Evolutionary conservation across 345 rosid genomes (phyloP).

Genomic region (Combretum micranthum): DNA sequence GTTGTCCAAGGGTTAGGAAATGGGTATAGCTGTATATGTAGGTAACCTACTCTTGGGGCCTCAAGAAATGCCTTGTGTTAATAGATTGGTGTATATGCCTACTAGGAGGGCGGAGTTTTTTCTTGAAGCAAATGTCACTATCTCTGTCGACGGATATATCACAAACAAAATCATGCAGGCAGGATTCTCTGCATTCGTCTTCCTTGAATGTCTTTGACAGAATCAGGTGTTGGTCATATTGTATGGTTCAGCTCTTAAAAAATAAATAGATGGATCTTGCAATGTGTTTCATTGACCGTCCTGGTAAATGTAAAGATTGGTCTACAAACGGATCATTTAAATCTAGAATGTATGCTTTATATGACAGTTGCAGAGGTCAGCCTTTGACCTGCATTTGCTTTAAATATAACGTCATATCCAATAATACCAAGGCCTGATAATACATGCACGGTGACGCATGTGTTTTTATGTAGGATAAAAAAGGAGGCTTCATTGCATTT

Average conservation of each 20-base stretch:
- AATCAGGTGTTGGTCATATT: conserved; percentile 29
- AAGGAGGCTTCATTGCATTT: conserved; percentile 10
- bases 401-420: conserved; percentile 29
- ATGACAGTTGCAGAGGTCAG: conserved; percentile 27
- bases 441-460: conserved; percentile 4
- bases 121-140: conserved; percentile 16
- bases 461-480: conserved; percentile 16
- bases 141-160: conserved; percentile 10
- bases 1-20: background rate
- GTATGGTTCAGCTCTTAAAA: conserved; percentile 5
- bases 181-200: conserved; percentile 23
- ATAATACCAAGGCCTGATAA: conserved; percentile 22
- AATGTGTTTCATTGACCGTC: conserved; percentile 7
- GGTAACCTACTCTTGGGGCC: conserved; percentile 4
- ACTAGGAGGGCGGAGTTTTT: conserved; percentile 26
- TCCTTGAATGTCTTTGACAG: background rate
- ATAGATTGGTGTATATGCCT: conserved; percentile 9
- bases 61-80: conserved; percentile 13
- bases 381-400: conserved; percentile 5
- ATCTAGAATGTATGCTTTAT: conserved; percentile 15
- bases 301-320: conserved; percentile 13
- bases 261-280: conserved; percentile 14
- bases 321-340: conserved; percentile 22
- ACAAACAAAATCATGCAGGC: conserved; percentile 35
- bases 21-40: background rate